Percentiles rank a stretch among this genome's conserved stretches.
These are phyloP conservation scores for Earliella scabrosa DNA, from an alignment of 1,284 basidiomycete species.

Conservation along the genomic window DNA sequence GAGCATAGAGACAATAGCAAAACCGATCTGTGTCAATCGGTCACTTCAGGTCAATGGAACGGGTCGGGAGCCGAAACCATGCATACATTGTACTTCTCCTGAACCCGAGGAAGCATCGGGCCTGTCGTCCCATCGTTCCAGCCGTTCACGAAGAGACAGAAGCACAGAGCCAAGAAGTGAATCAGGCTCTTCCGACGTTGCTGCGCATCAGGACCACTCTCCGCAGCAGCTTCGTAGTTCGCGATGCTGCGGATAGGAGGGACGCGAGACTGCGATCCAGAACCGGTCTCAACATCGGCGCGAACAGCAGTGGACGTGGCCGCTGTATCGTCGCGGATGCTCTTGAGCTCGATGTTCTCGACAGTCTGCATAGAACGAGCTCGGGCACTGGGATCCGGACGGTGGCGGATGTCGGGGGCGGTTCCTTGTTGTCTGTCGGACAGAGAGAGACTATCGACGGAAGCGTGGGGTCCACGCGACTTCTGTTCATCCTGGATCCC, in stretches of 20 bases:
- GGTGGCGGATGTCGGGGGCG: neutral
- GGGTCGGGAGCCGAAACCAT: too few relatives aligned
- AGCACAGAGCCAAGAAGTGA: slow-evolving; percentile 45
- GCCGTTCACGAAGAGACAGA: slow-evolving; percentile 45
- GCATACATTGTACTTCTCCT: slow-evolving; percentile 50
- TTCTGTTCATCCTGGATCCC: too few relatives aligned
- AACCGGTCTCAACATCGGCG: neutral
- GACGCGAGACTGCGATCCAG: neutral
- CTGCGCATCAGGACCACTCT: neutral
- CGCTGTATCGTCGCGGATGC: neutral
- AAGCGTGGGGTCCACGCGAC: too few relatives aligned
- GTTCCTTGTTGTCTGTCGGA: neutral
- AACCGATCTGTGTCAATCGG: slow-evolving; percentile 39
- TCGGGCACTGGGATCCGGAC: neutral
- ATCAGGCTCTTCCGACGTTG: slow-evolving; percentile 20
- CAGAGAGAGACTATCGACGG: too few relatives aligned
- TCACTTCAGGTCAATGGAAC: neutral
- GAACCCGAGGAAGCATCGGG: slow-evolving; percentile 59
- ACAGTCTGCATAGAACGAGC: neutral
- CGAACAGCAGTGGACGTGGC: neutral
- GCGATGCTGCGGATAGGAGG: neutral
- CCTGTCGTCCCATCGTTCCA: slow-evolving; percentile 67
- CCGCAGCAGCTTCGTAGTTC: neutral
- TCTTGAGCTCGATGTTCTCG: neutral
- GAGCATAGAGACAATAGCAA: slow-evolving; percentile 55